Base-by-base conservation (phyloP, 257 asterid species). In the Ophiorrhiza pumila region DNA sequence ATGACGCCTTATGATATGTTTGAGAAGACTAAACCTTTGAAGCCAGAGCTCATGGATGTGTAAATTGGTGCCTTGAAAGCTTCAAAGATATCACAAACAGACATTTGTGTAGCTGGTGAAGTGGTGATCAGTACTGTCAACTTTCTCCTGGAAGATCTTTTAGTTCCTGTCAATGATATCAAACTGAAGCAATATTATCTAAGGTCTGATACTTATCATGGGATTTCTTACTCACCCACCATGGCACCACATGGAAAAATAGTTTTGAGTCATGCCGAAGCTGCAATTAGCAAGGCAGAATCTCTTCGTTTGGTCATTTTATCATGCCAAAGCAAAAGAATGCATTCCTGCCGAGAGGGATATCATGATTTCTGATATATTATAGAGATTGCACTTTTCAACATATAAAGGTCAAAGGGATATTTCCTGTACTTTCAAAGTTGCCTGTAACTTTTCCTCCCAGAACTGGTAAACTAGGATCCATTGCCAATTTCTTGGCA, bases 161-260 rank as follows among this genome's bases (percentile, higher is more conserved):
- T 64, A 14, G 69, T 31, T 66, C 56, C 71, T 45, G 37, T 43
- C 34, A 23, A n/a, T 13, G 56, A 66, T n/a, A n/a, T 66, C 39
- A 45, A n/a, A 45, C 27, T 42, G 56, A 66, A 45, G 27, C 9
- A 18, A 53, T n/a, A n/a, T 66, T 66, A 2, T 17, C 22, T 7
- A 22, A 29, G 71, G 35, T 37, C 32, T 41, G 32, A 41, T 45
- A 29, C 25, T 43, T 23, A n/a, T 66, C 18, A 66, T 45, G 23
- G 71, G 17, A 17, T 65, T 42, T 29, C 42, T 65, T n/a, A 43
- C n/a, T 42, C n/a, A 65, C 12, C 71, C 71, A 20, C 37, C 37
- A 43, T 20, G 23, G 9, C 18, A 25, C 5, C 11, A 65, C 20
- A 25, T 29, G 49, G 11, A 41, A 42, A 65, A 9, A 34, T 41